Percentiles rank a stretch among this genome's conserved stretches.
phyloP scores from a whole-genome alignment of 2,329 filamentous ascomycete genomes.

The Xylariaceae sp. region DNA sequence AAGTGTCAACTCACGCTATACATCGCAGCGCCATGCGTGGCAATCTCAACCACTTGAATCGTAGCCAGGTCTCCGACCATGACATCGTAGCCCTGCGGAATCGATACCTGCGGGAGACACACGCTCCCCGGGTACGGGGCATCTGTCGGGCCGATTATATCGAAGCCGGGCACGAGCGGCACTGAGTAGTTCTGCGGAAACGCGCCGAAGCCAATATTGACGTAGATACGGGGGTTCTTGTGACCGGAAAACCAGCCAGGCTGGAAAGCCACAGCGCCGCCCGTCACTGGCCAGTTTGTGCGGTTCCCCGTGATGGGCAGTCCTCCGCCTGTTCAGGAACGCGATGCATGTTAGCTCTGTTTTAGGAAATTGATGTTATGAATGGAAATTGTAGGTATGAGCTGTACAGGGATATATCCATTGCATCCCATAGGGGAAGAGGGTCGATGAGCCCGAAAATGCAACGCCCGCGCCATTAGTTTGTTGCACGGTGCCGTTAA shows the following conservation, averaged over 20 bases:
- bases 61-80: conserved; percentile 73
- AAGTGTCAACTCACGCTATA: conserved; percentile 72
- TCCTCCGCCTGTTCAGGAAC: conserved; percentile 64
- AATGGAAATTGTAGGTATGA: neutral
- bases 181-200: conserved; percentile 71
- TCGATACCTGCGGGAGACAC: conserved; percentile 73
- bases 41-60: conserved; percentile 72
- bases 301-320: conserved; percentile 71
- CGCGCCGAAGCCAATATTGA: conserved; percentile 73
- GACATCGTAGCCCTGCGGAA: conserved; percentile 65
- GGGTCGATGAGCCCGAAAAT: conserved; percentile 46
- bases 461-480: conserved; percentile 5
- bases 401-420: conserved; percentile 73
- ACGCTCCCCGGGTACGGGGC: conserved; percentile 68
- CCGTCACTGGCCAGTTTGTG: conserved; percentile 71
- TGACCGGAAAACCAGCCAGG: conserved; percentile 78
- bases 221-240: conserved; percentile 69
- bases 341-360: conserved; percentile 50
- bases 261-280: conserved; percentile 72
- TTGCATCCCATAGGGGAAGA: conserved; percentile 71
- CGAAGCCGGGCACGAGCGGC: conserved; percentile 68
- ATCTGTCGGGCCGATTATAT: conserved; percentile 71
- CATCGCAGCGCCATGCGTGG: conserved; percentile 71
- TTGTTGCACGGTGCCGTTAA: conserved; percentile 46
- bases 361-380: neutral